phyloP scores from a whole-genome alignment of 176 grass and related monocot genomes.

The Saccharum spontaneum region DNA sequence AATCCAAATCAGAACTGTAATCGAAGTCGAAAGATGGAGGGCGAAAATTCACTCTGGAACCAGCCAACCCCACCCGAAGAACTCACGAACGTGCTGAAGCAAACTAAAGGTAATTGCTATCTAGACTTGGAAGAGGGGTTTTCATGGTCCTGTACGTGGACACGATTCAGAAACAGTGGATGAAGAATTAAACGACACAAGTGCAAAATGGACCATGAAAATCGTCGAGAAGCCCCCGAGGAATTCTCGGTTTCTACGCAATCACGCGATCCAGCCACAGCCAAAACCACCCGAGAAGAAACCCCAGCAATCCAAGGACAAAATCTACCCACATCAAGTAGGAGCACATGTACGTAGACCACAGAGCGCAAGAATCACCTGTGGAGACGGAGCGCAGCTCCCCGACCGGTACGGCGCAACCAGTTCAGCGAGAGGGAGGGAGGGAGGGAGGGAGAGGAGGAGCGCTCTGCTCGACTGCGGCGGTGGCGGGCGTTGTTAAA shows the following conservation, averaged over 20 bases:
- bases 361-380: slow-evolving; percentile 33
- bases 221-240: too few species aligned
- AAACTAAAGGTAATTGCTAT: too few species aligned
- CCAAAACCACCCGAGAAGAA: not conserved
- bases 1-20: not conserved
- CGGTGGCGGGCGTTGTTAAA: not conserved
- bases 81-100: not conserved
- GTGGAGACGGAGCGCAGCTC: not conserved
- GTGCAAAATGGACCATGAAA: not conserved
- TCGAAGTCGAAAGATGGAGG: not conserved
- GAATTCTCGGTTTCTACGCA: too few species aligned
- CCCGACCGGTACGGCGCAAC: not conserved
- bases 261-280: too few species aligned
- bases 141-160: not conserved
- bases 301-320: not conserved
- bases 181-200: not conserved
- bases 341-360: not conserved
- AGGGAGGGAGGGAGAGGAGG: not conserved
- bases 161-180: not conserved
- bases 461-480: not conserved
- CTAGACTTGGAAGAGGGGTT: not conserved
- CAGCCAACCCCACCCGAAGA: not conserved
- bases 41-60: not conserved
- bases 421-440: not conserved
- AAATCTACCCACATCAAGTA: not conserved